A percentile compares a stretch with the other conserved stretches of the same genome.
Evolutionary conservation across 495 filamentous ascomycete species (phyloP).

Genomic region (Rhypophila decipiens): DNA sequence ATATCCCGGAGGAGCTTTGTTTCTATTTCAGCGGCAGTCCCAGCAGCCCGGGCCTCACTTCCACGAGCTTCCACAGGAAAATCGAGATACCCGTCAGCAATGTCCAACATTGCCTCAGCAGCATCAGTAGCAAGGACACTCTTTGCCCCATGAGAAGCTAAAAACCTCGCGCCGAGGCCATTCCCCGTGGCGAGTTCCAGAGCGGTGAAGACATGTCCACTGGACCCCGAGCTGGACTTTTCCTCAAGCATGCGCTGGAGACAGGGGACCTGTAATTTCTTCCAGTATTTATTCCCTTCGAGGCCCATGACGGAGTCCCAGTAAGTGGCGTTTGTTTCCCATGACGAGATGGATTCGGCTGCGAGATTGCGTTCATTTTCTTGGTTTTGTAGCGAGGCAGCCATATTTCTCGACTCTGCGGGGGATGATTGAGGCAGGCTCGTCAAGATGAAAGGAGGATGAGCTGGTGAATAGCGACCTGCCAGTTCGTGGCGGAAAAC

Average conservation of each 20-base stretch:
- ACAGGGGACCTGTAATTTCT: slow-evolving; percentile 27
- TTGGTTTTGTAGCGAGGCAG: too few species aligned
- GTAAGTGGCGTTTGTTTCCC: slow-evolving; percentile 28
- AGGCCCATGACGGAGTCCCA: slow-evolving; percentile 34
- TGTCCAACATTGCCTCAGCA: slow-evolving; percentile 22
- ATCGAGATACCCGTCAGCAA: slow-evolving; percentile 18
- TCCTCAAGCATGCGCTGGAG: slow-evolving; percentile 24
- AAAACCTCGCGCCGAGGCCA: slow-evolving; percentile 32
- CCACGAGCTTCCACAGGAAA: neutral
- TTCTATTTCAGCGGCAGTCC: too few species aligned
- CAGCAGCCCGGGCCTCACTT: too few species aligned
- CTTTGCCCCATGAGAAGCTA: slow-evolving; percentile 20
- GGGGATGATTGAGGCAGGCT: too few species aligned
- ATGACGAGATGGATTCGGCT: slow-evolving; percentile 16
- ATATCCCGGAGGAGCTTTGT: too few species aligned
- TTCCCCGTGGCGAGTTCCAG: slow-evolving; percentile 40
- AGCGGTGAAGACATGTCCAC: slow-evolving; percentile 17
- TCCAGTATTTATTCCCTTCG: slow-evolving; percentile 36
- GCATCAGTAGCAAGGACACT: slow-evolving; percentile 34
- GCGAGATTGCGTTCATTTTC: neutral
- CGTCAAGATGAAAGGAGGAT: too few species aligned
- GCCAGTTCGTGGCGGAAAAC: too few species aligned
- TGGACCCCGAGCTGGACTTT: slow-evolving; percentile 6
- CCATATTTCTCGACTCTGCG: too few species aligned
- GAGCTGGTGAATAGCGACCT: too few species aligned